Evolutionary conservation across 2,329 filamentous ascomycete species (phyloP).

Genomic region (Boeremia lycopersici): DNA sequence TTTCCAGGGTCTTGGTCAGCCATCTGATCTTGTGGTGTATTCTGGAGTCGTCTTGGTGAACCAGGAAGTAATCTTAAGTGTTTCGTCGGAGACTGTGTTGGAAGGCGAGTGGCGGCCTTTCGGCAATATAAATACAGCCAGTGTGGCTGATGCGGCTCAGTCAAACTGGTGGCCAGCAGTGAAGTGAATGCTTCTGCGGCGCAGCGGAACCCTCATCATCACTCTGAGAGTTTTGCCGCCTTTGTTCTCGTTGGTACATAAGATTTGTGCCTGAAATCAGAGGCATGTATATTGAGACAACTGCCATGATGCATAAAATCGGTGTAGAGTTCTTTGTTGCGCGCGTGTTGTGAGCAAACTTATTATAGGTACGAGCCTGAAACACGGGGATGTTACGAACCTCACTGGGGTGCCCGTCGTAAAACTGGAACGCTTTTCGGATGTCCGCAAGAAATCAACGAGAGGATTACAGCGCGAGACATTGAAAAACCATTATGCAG

Average conservation of each 20-base stretch:
- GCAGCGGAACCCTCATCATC: slow-evolving; percentile 8
- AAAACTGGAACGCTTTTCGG: no score
- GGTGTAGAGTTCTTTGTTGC: background rate
- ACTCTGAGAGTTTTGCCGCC: background rate
- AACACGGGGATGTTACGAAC: no score
- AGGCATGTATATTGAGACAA: background rate
- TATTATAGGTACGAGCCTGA: no score
- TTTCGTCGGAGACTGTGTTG: background rate
- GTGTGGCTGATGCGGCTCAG: slow-evolving; percentile 14
- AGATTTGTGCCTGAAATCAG: background rate
- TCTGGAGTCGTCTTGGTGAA: no score
- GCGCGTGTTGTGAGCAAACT: background rate
- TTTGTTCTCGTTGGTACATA: background rate
- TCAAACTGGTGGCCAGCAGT: background rate
- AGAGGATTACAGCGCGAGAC: no score
- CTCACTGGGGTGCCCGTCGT: no score
- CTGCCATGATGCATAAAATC: background rate
- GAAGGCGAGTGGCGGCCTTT: background rate
- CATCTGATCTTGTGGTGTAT: background rate
- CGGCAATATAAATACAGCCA: background rate
- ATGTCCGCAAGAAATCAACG: no score
- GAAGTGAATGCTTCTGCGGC: slow-evolving; percentile 8
- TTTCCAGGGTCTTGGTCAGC: background rate
- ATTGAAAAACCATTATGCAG: no score
- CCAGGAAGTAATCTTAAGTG: no score